Evolutionary conservation across 2,329 filamentous ascomycete species (phyloP), one percentile per base, ranked within the genome.

Genomic region (Fusarium sp.): DNA sequence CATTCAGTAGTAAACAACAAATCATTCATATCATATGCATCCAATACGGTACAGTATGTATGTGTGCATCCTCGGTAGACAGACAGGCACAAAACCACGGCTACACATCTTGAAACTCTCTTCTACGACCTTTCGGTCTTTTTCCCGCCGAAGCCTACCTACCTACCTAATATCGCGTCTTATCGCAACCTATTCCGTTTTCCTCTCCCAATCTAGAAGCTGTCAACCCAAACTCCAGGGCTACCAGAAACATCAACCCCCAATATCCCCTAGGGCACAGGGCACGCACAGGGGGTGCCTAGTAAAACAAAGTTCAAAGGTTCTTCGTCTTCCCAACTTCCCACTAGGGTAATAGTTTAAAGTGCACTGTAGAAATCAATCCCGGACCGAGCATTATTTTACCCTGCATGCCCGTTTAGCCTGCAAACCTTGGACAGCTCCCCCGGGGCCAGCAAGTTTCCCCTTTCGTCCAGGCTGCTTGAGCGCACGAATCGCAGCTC

Each of bases 371-470:
- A 56, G 27, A 52, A 29, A 54, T 45, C 45, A 41, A 57, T 66
- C 45, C 57, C 51, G 59, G 67, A 59, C 51, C 68, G 49, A 67
- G 62, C 35, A 61, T 57, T 69, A 44, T 33, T 27, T 35, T 60
- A 31, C 60, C 69, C 60, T 66, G 63, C 69, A 59, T 52, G 51
- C 59, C 69, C 69, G 69, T 66, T 72, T 72, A 64, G 68, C 68
- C 55, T 57, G 65, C 49, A 55, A 56, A 45, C 57, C 65, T 55
- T 68, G 42, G 33, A 52, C 29, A 62, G 55, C 63, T 67, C 37
- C 18, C 45, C 42, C n/a, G 27, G 29, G 15, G 33, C 46, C 54
- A 56, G n/a, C 44, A 51, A 61, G 18, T 71, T 72, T 60, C 64
- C 69, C 56, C 48, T 72, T 72, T 63, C 44, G 55, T 72, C 68